Conservation (phyloP, 345 rosid species). For the Heritiera fomes region DNA sequence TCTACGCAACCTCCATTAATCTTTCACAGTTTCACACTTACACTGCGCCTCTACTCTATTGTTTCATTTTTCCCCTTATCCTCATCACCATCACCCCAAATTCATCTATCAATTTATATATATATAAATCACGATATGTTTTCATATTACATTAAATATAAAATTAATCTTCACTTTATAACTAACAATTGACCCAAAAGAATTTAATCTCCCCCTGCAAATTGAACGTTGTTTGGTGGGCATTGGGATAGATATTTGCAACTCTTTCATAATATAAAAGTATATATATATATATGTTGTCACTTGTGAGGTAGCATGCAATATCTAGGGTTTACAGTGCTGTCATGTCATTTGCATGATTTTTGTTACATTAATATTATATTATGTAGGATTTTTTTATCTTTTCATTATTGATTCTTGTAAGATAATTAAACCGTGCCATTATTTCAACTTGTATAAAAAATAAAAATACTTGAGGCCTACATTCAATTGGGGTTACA, state of each 20-base stretch:
- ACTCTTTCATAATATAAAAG: slow-evolving; percentile 1
- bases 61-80: slow-evolving; percentile 13
- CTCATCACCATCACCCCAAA: background rate
- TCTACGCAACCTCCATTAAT: slow-evolving; percentile 28
- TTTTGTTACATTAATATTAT: background rate
- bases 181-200: too few species aligned
- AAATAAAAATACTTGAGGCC: background rate
- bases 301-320: background rate
- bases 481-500: background rate
- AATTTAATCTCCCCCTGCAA: too few species aligned
- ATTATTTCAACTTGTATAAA: background rate
- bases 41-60: background rate
- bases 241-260: background rate
- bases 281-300: background rate
- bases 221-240: background rate
- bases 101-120: background rate
- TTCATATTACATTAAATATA: too few species aligned
- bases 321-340: background rate
- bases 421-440: background rate
- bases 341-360: background rate
- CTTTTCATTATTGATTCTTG: slow-evolving; percentile 1
- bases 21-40: background rate
- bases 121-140: too few species aligned
- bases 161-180: too few species aligned
- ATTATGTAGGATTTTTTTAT: background rate